Percentiles rank a stretch among this genome's conserved stretches.
phyloP scores from a whole-genome alignment of 1,139 yeast genomes.

The Pichia sp. region DNA sequence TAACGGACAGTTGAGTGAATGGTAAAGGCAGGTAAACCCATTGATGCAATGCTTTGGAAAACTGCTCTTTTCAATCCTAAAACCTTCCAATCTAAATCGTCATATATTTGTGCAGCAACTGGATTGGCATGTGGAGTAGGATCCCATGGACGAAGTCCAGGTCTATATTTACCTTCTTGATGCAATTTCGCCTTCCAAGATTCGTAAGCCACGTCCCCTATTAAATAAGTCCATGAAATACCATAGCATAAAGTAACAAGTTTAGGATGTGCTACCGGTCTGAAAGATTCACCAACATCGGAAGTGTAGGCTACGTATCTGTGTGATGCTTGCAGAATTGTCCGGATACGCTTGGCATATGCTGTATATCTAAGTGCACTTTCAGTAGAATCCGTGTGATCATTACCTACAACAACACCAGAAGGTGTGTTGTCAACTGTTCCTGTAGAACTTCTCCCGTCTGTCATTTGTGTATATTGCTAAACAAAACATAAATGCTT shows the following conservation, averaged over 20 bases:
- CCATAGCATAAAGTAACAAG: slow-evolving; percentile 65
- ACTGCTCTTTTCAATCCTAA: slow-evolving; percentile 64
- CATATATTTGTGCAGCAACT: slow-evolving; percentile 37
- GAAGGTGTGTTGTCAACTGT: background rate
- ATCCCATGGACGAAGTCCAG: slow-evolving; percentile 69
- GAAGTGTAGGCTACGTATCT: slow-evolving; percentile 84
- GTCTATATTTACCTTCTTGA: slow-evolving; percentile 57
- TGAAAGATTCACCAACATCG: slow-evolving; percentile 83
- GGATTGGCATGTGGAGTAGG: slow-evolving; percentile 39
- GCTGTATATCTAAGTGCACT: slow-evolving; percentile 65
- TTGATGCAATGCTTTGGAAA: slow-evolving; percentile 76
- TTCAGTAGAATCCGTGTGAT: slow-evolving; percentile 20
- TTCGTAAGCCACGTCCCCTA: slow-evolving; percentile 74
- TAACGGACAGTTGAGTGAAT: slow-evolving; percentile 75
- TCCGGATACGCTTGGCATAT: slow-evolving; percentile 67
- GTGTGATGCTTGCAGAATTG: slow-evolving; percentile 69
- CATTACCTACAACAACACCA: background rate
- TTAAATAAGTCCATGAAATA: slow-evolving; percentile 67
- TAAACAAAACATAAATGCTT: too few species aligned
- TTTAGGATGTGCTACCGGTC: slow-evolving; percentile 73
- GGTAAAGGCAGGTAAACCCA: slow-evolving; percentile 85
- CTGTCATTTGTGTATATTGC: too few species aligned
- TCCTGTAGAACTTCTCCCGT: too few species aligned
- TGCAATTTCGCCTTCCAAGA: slow-evolving; percentile 70
- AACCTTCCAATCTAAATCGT: slow-evolving; percentile 54